Base-by-base conservation (phyloP, 2,329 filamentous ascomycete species). In the Helotiales sp. region DNA sequence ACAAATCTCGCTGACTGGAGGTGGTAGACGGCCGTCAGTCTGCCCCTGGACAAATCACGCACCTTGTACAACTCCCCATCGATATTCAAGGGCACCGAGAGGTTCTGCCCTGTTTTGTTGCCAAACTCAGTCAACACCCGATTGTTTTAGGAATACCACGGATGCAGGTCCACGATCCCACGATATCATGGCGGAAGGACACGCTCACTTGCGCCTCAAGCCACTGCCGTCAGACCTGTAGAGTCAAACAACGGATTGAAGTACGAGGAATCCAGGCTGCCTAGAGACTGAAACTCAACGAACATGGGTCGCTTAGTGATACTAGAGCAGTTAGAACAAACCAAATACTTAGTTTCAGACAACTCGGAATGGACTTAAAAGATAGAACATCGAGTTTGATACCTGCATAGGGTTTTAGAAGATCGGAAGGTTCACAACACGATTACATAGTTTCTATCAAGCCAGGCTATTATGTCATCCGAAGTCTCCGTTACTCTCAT, bases 111-210 rank as follows among this genome's bases (percentile, higher is more conserved):
- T 49, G 22, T 32, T 49, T 49, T 49, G 43, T 49, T 49, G 22
- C 43, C 43, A 49, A 49, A 49, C 43, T 49, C 22, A 49, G 43
- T n/a, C 43, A 49, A 49, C 22, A 49, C 43, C 43, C 43, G 22
- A 49, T 49, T 49, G 43, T 49, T 49, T 49, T 49, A 49, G 43
- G 43, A 49, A 49, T 49, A n/a, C 43, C 43, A 49, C 22, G 22
- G 43, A 49, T 49, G 43, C 43, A 49, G 43, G 22, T 49, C 43
- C 43, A 49, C 43, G 43, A 49, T 24, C 43, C 43, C 22, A 24
- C 43, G 17, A 49, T 49, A n/a, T 49, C 22, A 49, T 49, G 43
- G 43, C 43, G 15, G 43, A 49, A 49, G 43, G 22, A 49, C 43
- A n/a, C 43, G 43, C 43, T 49, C 43, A 49, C 22, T n/a, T 49